Conservation (phyloP, 2,329 filamentous ascomycete species). For the Spiromastix sp. region DNA sequence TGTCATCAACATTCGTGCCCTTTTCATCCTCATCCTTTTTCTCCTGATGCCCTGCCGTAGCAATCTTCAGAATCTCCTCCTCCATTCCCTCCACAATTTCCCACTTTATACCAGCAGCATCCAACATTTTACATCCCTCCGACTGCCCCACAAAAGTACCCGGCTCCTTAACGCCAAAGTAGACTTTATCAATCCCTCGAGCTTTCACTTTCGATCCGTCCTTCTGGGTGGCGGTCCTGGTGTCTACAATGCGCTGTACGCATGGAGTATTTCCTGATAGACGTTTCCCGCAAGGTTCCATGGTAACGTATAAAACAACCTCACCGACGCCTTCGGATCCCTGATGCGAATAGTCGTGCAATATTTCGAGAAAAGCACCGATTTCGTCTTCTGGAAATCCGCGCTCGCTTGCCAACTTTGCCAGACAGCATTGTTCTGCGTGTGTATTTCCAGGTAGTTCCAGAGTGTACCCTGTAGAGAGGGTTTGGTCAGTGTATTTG, state of each 20-base stretch:
- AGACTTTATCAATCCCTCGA: constrained; percentile 63
- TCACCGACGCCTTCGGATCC: constrained; percentile 27
- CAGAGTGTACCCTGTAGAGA: constrained; percentile 80
- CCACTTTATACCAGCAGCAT: constrained; percentile 62
- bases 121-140: constrained; percentile 58
- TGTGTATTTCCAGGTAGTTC: constrained; percentile 91
- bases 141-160: constrained; percentile 83
- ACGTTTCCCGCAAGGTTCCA: constrained; percentile 49
- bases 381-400: constrained; percentile 25
- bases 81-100: constrained; percentile 66
- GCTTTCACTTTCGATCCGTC: constrained; percentile 34
- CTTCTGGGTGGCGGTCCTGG: constrained; percentile 21
- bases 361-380: constrained; percentile 30
- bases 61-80: constrained; percentile 67
- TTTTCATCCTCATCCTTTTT: constrained; percentile 25
- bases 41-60: constrained; percentile 81
- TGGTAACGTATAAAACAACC: constrained; percentile 74
- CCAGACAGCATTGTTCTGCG: constrained; percentile 84
- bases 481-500: constrained; percentile 37
- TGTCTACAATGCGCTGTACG: constrained; percentile 62
- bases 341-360: constrained; percentile 18
- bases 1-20: constrained; percentile 28
- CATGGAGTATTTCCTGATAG: constrained; percentile 43
- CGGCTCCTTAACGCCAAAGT: constrained; percentile 80
- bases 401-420: constrained; percentile 46